These are phyloP conservation scores for Ogataea naganishii DNA, from an alignment of 805 yeast species.

Conservation along the genomic window DNA sequence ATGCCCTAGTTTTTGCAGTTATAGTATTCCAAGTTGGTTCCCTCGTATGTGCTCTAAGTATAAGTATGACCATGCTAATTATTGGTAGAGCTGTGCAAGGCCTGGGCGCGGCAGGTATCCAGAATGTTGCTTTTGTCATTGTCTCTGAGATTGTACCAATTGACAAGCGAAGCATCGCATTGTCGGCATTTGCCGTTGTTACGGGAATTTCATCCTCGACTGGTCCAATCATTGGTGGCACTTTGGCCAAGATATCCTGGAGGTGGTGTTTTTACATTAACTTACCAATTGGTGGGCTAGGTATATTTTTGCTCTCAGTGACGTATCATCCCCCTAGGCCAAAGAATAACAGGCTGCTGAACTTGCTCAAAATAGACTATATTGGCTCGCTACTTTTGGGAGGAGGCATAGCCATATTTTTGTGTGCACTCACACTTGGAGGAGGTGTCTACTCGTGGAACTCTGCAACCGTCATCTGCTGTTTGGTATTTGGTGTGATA, in stretches of 20 bases:
- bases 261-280: conserved; percentile 70
- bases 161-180: conserved; percentile 27
- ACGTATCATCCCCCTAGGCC: conserved; percentile 41
- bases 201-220: conserved; percentile 42
- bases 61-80: conserved; percentile 49
- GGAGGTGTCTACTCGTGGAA: conserved; percentile 45
- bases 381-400: conserved; percentile 37
- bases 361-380: conserved; percentile 37
- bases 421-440: conserved; percentile 49
- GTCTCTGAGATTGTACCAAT: conserved; percentile 47
- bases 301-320: conserved; percentile 27
- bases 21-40: conserved; percentile 56
- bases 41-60: conserved; percentile 45
- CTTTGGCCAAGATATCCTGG: conserved; percentile 56
- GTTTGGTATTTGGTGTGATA: conserved; percentile 38
- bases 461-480: conserved; percentile 40
- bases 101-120: conserved; percentile 66
- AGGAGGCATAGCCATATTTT: conserved; percentile 33
- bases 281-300: conserved; percentile 52
- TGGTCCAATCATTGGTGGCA: conserved; percentile 66
- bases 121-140: conserved; percentile 46
- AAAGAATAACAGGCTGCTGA: conserved; percentile 26
- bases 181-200: conserved; percentile 30
- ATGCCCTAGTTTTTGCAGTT: conserved; percentile 37
- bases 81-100: conserved; percentile 70